Evolutionary conservation across 1,284 basidiomycete genomes (phyloP).

Genomic region (Erythrobasidium hasegawianum): DNA sequence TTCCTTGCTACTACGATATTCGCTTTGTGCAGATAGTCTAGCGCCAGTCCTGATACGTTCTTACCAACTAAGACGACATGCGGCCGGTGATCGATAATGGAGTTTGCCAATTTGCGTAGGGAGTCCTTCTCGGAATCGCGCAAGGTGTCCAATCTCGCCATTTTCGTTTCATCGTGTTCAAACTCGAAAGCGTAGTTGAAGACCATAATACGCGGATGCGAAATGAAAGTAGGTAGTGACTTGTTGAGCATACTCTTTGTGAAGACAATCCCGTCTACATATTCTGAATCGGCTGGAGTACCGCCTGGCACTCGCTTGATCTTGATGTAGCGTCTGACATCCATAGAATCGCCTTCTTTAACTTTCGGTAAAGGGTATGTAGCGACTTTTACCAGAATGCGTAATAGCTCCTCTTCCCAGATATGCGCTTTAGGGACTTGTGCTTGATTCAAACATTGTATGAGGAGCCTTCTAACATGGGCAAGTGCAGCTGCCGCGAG

Average conservation of each 20-base stretch:
- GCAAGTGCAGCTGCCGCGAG: slow-evolving; percentile 30
- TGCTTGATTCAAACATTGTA: slow-evolving; percentile 63
- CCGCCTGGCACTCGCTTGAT: slow-evolving; percentile 99
- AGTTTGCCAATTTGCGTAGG: slow-evolving; percentile 77
- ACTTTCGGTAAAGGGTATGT: slow-evolving; percentile 49
- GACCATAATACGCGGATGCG: slow-evolving; percentile 83
- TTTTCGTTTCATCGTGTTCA: slow-evolving; percentile 83
- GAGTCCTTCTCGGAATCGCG: slow-evolving; percentile 93
- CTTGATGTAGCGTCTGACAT: slow-evolving; percentile 91
- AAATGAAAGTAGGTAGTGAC: slow-evolving; percentile 54
- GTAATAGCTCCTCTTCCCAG: slow-evolving; percentile 80
- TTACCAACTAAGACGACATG: slow-evolving; percentile 90
- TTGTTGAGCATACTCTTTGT: slow-evolving; percentile 98
- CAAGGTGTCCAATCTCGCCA: slow-evolving; percentile 88
- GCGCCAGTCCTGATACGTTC: slow-evolving; percentile 83
- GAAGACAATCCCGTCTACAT: slow-evolving; percentile 93
- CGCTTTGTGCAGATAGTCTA: slow-evolving; percentile 81
- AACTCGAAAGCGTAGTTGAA: slow-evolving; percentile 95
- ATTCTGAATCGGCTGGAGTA: slow-evolving; percentile 84
- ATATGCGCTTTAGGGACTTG: slow-evolving; percentile 71
- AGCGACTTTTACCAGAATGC: slow-evolving; percentile 72
- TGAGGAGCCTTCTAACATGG: slow-evolving; percentile 80
- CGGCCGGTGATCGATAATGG: slow-evolving; percentile 84
- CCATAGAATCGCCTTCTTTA: slow-evolving; percentile 70
- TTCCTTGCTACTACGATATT: slow-evolving; percentile 87